Evolutionary conservation across 768 basidiomycete species (phyloP).

Genomic region (Rhodotorula sphaerocarpa): DNA sequence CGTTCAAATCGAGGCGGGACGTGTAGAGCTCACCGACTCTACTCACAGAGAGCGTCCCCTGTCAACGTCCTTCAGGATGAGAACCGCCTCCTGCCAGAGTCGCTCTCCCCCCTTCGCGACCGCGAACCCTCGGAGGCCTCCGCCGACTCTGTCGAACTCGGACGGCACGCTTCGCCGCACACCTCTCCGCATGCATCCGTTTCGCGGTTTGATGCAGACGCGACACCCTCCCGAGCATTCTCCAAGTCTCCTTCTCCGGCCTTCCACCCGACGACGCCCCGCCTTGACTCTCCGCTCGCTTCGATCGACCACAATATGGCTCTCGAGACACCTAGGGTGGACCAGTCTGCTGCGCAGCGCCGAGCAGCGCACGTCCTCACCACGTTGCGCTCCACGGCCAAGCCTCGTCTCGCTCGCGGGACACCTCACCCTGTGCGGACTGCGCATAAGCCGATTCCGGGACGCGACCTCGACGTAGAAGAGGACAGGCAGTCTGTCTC

Average conservation of each 20-base stretch:
- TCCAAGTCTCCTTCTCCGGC: conserved; percentile 10
- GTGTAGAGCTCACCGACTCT: neutral
- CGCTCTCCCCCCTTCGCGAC: conserved; percentile 23
- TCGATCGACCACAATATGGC: conserved; percentile 1
- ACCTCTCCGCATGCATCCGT: conserved; percentile 4
- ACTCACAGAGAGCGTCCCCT: neutral
- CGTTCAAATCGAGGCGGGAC: no score
- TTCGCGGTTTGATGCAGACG: neutral
- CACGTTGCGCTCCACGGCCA: conserved; percentile 71
- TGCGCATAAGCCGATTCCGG: neutral
- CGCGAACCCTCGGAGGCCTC: neutral
- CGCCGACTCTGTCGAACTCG: conserved; percentile 14
- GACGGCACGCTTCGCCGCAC: conserved; percentile 18
- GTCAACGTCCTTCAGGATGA: neutral
- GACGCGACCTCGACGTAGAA: neutral
- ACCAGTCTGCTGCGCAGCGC: conserved; percentile 43
- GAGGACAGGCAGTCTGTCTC: conserved; percentile 34
- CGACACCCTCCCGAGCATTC: conserved; percentile 9
- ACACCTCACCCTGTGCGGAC: conserved; percentile 54
- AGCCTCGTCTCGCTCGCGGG: conserved; percentile 60
- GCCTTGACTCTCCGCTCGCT: conserved; percentile 19
- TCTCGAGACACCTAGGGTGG: conserved; percentile 7
- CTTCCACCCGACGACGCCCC: neutral
- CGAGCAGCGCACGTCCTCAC: conserved; percentile 73
- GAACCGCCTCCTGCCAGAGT: neutral